Conservation (phyloP, 202 grass and related monocot genomes). For the Sporobolus alterniflorus region DNA sequence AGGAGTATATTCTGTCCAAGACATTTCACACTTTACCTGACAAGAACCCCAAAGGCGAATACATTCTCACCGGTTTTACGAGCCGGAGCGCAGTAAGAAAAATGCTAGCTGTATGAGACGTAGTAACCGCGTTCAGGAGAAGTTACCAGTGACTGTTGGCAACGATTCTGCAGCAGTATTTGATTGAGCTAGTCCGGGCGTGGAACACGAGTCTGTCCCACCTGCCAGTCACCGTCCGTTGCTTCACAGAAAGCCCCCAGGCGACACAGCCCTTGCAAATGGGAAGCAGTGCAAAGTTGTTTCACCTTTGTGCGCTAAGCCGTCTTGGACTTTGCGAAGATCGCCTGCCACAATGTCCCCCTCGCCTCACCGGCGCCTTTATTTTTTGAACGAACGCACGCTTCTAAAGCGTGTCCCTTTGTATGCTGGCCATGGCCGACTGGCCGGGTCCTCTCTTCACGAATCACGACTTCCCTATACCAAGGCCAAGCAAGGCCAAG, state of each 20-base stretch:
- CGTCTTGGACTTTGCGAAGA: slow-evolving; percentile 47
- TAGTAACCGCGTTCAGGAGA: neutral
- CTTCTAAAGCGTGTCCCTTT: slow-evolving; percentile 74
- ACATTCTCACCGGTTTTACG: neutral
- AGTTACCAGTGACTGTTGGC: neutral
- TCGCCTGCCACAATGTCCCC: slow-evolving; percentile 37
- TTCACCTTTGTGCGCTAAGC: slow-evolving; percentile 21
- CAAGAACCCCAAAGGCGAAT: neutral
- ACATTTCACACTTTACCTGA: slow-evolving; percentile 22
- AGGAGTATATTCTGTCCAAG: neutral
- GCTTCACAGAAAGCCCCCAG: neutral
- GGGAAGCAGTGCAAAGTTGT: neutral
- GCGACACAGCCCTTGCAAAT: neutral
- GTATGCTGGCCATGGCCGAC: slow-evolving; percentile 11
- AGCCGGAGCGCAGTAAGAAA: neutral
- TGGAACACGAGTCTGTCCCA: neutral
- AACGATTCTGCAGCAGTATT: neutral
- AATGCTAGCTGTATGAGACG: neutral
- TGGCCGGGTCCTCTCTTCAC: neutral
- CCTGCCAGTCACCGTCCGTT: neutral
- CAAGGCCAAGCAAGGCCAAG: slow-evolving; percentile 3
- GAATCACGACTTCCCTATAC: neutral
- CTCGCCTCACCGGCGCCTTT: slow-evolving; percentile 13
- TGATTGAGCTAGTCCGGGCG: neutral
- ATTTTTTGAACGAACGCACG: slow-evolving; percentile 52